These are phyloP conservation scores for Trichothecium roseum DNA, from an alignment of 2,329 filamentous ascomycete species.

Conservation along the genomic window DNA sequence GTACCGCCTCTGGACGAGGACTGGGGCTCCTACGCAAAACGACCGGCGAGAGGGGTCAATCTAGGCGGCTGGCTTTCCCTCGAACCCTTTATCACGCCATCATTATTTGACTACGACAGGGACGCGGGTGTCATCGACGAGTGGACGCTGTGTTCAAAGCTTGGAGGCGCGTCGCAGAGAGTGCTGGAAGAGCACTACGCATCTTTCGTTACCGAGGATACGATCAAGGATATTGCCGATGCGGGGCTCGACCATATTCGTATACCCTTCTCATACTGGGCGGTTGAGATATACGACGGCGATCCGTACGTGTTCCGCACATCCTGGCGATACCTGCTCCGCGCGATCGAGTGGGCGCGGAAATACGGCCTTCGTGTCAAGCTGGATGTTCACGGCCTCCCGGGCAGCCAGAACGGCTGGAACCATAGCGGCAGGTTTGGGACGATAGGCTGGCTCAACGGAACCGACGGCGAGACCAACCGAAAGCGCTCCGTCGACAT, in stretches of 20 bases:
- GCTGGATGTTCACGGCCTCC: slow-evolving; percentile 82
- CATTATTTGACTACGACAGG: slow-evolving; percentile 65
- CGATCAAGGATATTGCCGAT: slow-evolving; percentile 72
- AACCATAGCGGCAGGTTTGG: slow-evolving; percentile 87
- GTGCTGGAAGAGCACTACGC: slow-evolving; percentile 88
- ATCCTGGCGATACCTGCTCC: slow-evolving; percentile 86
- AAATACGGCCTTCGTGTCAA: slow-evolving; percentile 90
- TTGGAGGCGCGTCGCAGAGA: slow-evolving; percentile 56
- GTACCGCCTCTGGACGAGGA: slow-evolving; percentile 66
- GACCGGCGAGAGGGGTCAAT: slow-evolving; percentile 82
- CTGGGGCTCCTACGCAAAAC: slow-evolving; percentile 68
- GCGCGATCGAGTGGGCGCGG: slow-evolving; percentile 86
- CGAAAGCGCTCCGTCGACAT: slow-evolving; percentile 74
- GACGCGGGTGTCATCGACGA: slow-evolving; percentile 70
- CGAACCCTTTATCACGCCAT: slow-evolving; percentile 93
- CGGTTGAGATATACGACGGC: slow-evolving; percentile 69
- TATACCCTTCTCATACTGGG: slow-evolving; percentile 94
- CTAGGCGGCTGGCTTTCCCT: slow-evolving; percentile 88
- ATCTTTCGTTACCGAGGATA: slow-evolving; percentile 73
- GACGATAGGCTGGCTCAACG: slow-evolving; percentile 77
- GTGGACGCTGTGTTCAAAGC: slow-evolving; percentile 62
- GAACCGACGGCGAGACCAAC: slow-evolving; percentile 72
- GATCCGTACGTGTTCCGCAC: slow-evolving; percentile 84
- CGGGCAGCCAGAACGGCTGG: slow-evolving; percentile 95
- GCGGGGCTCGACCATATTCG: slow-evolving; percentile 95